Conservation (phyloP, 805 yeast species). For the Sugiyamaella mastotermitis region DNA sequence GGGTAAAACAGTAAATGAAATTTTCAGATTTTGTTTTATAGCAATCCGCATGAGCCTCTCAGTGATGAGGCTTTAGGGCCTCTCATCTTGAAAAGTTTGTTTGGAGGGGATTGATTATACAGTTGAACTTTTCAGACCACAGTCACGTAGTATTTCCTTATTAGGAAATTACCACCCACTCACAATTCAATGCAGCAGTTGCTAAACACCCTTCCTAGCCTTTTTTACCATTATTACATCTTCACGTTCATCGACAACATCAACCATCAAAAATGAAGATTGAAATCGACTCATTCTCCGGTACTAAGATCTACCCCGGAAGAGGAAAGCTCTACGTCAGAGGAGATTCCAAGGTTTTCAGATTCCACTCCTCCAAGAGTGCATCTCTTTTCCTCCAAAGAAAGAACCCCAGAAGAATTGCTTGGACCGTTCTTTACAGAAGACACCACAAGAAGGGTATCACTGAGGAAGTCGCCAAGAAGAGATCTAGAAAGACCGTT, state of each 20-base stretch:
- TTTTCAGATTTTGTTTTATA: too few species aligned
- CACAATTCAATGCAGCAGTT: too few species aligned
- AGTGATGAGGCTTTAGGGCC: too few species aligned
- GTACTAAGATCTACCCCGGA: conserved; percentile 99
- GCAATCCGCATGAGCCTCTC: too few species aligned
- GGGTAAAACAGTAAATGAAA: too few species aligned
- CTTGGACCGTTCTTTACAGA: conserved; percentile 99
- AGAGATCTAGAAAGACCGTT: conserved; percentile 95
- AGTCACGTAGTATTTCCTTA: conserved; percentile 5
- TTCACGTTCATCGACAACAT: conserved; percentile 8
- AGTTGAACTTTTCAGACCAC: too few species aligned
- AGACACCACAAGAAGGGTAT: conserved; percentile 99
- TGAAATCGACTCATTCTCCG: conserved; percentile 99
- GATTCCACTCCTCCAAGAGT: conserved; percentile 97
- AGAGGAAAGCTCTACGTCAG: conserved; percentile 97
- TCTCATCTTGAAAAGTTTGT: too few species aligned
- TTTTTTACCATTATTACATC: too few species aligned
- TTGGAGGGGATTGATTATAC: too few species aligned
- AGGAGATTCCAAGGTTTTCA: conserved; percentile 99
- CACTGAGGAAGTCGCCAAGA: conserved; percentile 96
- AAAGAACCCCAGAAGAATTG: conserved; percentile 99
- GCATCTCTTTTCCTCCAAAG: conserved; percentile 98
- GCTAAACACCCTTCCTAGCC: too few species aligned
- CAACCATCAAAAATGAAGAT: conserved; percentile 70
- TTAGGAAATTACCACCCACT: conserved; percentile 5